These are phyloP conservation scores for Heliamphora exappendiculata DNA, from an alignment of 148 eudicot species.

Conservation along the genomic window DNA sequence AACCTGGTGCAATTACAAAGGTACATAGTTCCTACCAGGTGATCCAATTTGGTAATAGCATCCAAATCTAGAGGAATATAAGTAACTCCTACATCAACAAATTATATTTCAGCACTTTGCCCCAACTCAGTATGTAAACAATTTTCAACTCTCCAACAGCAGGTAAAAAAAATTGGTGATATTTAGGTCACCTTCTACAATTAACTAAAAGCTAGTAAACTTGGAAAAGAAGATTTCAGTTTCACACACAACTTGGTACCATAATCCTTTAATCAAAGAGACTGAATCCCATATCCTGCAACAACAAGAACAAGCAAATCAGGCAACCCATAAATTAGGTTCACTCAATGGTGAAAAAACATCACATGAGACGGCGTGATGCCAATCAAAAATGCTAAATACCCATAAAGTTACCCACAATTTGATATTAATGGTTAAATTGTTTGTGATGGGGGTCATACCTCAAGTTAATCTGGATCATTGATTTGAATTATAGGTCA, in stretches of 20 bases:
- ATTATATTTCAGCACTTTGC: neutral
- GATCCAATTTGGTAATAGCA: neutral
- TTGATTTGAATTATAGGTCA: no score
- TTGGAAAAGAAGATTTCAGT: neutral
- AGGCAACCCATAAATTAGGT: neutral
- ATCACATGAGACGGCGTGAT: neutral
- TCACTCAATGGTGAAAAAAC: neutral
- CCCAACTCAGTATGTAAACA: neutral
- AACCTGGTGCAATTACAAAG: neutral
- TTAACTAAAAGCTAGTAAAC: neutral
- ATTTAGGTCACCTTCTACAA: neutral
- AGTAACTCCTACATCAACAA: neutral
- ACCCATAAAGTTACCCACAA: no score
- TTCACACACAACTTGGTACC: neutral
- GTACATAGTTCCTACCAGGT: no score
- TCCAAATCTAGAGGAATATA: neutral
- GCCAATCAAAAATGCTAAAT: no score
- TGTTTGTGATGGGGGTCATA: no score
- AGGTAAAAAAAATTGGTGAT: no score
- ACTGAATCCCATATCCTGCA: conserved; percentile 90
- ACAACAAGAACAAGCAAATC: neutral
- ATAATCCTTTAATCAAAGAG: conserved; percentile 54
- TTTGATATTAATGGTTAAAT: no score
- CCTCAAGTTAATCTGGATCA: no score
- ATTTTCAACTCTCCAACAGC: neutral